Conservation (phyloP, 2,329 filamentous ascomycete species). For the Neofusicoccum kwambonambiense region DNA sequence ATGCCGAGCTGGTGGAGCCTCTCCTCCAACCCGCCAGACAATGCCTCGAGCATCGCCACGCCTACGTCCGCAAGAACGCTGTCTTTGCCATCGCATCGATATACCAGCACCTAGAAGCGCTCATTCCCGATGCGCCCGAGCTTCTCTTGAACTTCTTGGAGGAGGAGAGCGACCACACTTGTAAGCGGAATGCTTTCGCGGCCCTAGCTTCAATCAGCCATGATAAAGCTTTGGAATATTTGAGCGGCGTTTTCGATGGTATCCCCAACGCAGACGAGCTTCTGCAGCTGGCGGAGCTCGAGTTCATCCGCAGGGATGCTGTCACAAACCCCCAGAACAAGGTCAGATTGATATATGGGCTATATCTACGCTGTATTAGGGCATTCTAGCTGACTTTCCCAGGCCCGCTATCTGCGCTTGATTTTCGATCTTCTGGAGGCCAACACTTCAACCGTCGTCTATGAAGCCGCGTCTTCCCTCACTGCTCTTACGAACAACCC, state of each 20-base stretch:
- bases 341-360: conserved; percentile 48
- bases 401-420: conserved; percentile 86
- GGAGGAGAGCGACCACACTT: conserved; percentile 87
- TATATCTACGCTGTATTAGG: not conserved
- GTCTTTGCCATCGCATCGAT: conserved; percentile 94
- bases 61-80: conserved; percentile 97
- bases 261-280: conserved; percentile 94
- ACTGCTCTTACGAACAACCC: conserved; percentile 94
- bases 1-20: conserved; percentile 93
- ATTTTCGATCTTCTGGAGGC: conserved; percentile 97
- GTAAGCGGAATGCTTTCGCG: conserved; percentile 96
- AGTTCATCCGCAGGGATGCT: conserved; percentile 98
- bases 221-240: conserved; percentile 83
- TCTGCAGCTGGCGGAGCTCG: conserved; percentile 86
- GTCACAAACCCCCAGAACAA: conserved; percentile 92
- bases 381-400: conserved; percentile 15
- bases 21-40: conserved; percentile 87
- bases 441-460: conserved; percentile 88
- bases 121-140: conserved; percentile 94
- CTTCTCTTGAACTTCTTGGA: conserved; percentile 87
- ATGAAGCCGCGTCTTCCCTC: conserved; percentile 93
- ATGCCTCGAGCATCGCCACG: conserved; percentile 93
- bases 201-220: conserved; percentile 89
- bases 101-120: conserved; percentile 80
- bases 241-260: conserved; percentile 86